These are phyloP conservation scores for Centella asiatica DNA, from an alignment of 129 eudicot species.

Conservation along the genomic window DNA sequence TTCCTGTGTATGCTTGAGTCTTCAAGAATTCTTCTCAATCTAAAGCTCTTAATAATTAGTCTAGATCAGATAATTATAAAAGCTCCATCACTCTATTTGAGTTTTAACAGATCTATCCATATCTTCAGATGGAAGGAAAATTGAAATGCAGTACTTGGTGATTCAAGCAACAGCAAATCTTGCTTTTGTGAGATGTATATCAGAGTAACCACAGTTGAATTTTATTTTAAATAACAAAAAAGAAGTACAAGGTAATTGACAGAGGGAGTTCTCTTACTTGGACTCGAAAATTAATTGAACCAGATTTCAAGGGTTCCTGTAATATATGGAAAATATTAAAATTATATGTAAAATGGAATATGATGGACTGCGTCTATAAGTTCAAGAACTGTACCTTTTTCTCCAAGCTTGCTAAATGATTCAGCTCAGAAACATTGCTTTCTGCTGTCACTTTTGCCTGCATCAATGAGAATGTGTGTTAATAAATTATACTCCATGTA, in stretches of 20 bases:
- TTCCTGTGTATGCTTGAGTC: too few species aligned
- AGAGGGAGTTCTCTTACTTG: conserved; percentile 25
- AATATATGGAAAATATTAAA: background rate
- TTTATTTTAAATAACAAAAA: background rate
- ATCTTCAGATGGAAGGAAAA: too few species aligned
- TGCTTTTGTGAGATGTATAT: too few species aligned
- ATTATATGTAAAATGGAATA: background rate
- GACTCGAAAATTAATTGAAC: conserved; percentile 20
- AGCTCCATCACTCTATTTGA: too few species aligned
- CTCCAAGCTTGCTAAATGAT: conserved; percentile 4
- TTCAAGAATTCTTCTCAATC: too few species aligned
- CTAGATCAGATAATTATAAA: too few species aligned
- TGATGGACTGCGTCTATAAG: background rate
- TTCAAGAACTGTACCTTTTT: conserved; percentile 5
- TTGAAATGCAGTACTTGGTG: too few species aligned
- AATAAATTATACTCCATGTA: background rate
- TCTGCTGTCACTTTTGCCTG: conserved; percentile 13
- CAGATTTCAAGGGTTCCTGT: conserved; percentile 17
- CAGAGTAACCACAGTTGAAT: background rate
- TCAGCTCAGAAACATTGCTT: background rate
- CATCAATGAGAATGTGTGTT: background rate
- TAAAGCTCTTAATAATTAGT: too few species aligned
- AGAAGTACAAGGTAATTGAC: background rate
- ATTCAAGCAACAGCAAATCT: too few species aligned
- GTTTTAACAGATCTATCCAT: too few species aligned